Evolutionary conservation across 345 rosid species (phyloP), one percentile per base, ranked within the genome.

Genomic region (Excoecaria cochinchinensis): DNA sequence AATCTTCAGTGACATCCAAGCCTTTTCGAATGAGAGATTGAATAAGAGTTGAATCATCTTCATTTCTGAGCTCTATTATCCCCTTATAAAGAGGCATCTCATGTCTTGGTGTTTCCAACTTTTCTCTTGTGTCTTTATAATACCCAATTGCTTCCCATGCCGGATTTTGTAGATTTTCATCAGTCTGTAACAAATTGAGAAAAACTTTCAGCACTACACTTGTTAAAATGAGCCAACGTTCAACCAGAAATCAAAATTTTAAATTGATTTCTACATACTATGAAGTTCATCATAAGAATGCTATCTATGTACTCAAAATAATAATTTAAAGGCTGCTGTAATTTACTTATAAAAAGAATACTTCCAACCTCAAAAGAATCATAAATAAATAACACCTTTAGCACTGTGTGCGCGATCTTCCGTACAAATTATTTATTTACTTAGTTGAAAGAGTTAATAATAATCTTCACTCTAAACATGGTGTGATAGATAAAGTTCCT

Each of bases 141-240:
- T 89, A 92, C 40, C 93, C 97, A 22, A 92, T 86, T 13, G 97
- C 93, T 81, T 92, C 86, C 89, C 91, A 83, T 16, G 88, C 79
- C 14, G 80, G 85, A 79, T 90, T 94, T 68, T 79, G 66, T 39
- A 67, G 72, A 55, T 85, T 86, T 66, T 86, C 85, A 85, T 87
- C 85, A 0, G 75, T 80, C 92, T 91, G 80, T 25, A 3, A 61
- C 50, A 31, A 64, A 22, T 5, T 44, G 48, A 16, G 60, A 63
- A 71, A n/a, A 22, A 59, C 13, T 59, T 59, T 56, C 25, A 56
- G 24, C 24, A 22, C 22, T 19, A 14, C 56, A 52, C 14, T 48
- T 13, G 14, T 52, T 56, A 22, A 56, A 52, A 56, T 56, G 25
- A 19, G 60, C 60, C 5, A 56, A 17, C 14, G 21, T 56, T n/a